Evolutionary conservation across 78 protist species (phyloP).

Genomic region (Cavenderia fasciculata): DNA sequence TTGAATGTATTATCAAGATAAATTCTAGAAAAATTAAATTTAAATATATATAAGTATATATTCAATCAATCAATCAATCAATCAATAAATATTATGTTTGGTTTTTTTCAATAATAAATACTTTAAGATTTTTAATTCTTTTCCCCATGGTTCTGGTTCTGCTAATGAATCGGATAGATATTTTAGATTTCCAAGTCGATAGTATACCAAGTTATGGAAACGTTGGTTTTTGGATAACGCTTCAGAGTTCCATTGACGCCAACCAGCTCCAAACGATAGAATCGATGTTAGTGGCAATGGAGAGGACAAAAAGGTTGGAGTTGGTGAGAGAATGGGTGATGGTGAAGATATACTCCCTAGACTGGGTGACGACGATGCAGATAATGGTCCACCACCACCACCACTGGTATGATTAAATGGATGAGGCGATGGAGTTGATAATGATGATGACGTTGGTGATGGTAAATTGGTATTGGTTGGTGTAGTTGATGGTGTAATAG

Average conservation of each 20-base stretch:
- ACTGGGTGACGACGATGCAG: not conserved
- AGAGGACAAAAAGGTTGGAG: not conserved
- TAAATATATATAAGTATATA: not conserved
- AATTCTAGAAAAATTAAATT: not conserved
- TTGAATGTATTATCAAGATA: constrained; percentile 64
- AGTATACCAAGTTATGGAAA: constrained; percentile 55
- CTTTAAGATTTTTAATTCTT: constrained; percentile 48
- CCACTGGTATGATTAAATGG: no score
- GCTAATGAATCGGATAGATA: constrained; percentile 40
- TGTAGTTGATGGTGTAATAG: not conserved
- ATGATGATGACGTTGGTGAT: not conserved
- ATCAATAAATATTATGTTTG: not conserved
- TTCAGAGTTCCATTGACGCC: constrained; percentile 46
- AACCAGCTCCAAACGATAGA: not conserved
- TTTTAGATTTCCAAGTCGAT: constrained; percentile 52
- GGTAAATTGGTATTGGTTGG: not conserved
- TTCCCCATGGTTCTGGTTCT: constrained; percentile 57
- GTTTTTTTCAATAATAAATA: not conserved
- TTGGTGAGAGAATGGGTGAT: not conserved
- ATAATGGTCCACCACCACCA: no score
- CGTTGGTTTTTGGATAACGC: not conserved
- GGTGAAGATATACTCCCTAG: not conserved
- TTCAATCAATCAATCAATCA: not conserved
- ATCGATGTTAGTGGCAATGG: not conserved
- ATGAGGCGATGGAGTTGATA: no score